These are phyloP conservation scores for Ballota nigra DNA, from an alignment of 257 asterid genomes.

Conservation along the genomic window DNA sequence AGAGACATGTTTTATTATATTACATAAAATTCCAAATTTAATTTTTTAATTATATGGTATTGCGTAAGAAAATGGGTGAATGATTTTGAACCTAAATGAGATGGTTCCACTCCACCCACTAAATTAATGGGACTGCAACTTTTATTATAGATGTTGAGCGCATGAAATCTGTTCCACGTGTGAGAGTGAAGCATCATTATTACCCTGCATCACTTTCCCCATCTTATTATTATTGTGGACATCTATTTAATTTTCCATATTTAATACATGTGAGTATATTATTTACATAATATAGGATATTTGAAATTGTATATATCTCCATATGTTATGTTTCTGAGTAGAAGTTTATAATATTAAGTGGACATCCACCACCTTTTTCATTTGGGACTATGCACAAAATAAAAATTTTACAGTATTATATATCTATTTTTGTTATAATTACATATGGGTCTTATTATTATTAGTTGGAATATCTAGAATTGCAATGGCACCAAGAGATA, in stretches of 20 bases:
- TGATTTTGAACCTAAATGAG: conserved; percentile 27
- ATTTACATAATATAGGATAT: not conserved
- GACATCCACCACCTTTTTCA: too few relatives aligned
- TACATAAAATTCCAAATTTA: too few relatives aligned
- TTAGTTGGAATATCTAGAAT: too few relatives aligned
- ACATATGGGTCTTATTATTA: too few relatives aligned
- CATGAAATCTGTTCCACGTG: conserved; percentile 28
- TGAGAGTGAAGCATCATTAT: conserved; percentile 29
- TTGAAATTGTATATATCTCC: not conserved
- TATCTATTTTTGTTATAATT: too few relatives aligned
- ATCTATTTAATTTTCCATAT: not conserved
- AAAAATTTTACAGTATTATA: too few relatives aligned
- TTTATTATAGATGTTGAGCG: not conserved
- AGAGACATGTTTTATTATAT: too few relatives aligned
- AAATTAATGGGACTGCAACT: not conserved
- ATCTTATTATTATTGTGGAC: not conserved
- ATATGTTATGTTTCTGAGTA: not conserved
- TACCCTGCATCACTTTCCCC: not conserved
- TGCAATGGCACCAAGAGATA: too few relatives aligned
- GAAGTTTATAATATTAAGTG: not conserved
- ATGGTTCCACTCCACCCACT: conserved; percentile 35
- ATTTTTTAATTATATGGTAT: not conserved
- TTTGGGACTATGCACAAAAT: too few relatives aligned
- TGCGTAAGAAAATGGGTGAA: conserved; percentile 18
- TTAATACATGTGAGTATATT: not conserved